A percentile compares a stretch with the other conserved stretches of the same genome.
Conservation (phyloP, 2,329 filamentous ascomycete genomes). For the Emericellopsis cladophorae region DNA sequence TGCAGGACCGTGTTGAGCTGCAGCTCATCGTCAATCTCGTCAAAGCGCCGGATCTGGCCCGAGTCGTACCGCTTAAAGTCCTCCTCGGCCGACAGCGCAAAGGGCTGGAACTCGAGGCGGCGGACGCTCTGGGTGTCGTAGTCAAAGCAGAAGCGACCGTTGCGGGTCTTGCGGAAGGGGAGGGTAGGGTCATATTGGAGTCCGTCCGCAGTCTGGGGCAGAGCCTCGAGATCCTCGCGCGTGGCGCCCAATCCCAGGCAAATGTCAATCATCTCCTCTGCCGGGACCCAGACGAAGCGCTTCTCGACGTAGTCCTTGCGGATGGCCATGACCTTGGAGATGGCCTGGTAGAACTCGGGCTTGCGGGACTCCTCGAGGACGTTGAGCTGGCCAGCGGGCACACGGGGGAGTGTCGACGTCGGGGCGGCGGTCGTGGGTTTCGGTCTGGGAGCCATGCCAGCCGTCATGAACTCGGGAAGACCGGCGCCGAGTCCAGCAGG, state of each 20-base stretch:
- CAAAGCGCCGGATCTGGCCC: constrained; percentile 12
- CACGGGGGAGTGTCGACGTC: not conserved
- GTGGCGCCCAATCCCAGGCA: constrained; percentile 11
- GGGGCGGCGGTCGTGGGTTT: constrained; percentile 1
- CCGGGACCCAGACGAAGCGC: constrained; percentile 11
- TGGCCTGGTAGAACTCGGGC: constrained; percentile 11
- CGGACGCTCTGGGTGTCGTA: constrained; percentile 10
- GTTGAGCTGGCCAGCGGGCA: constrained; percentile 8
- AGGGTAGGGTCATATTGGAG: constrained; percentile 14
- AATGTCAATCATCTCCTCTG: constrained; percentile 10
- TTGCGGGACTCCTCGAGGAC: constrained; percentile 9
- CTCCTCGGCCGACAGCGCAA: constrained; percentile 11
- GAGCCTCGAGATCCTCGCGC: constrained; percentile 10
- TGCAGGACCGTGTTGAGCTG: constrained; percentile 17
- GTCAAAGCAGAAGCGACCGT: constrained; percentile 14
- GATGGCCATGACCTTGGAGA: constrained; percentile 11
- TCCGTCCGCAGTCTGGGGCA: constrained; percentile 9
- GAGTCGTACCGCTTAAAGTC: constrained; percentile 18
- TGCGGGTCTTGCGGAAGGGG: constrained; percentile 11
- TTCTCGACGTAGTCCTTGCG: constrained; percentile 10
- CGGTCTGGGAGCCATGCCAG: not conserved
- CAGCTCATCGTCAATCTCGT: constrained; percentile 13
- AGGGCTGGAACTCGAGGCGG: constrained; percentile 16
- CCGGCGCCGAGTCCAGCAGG: not conserved
- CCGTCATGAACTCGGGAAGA: constrained; percentile 1